Evolutionary conservation across 2,329 filamentous ascomycete species (phyloP).

Genomic region (Trichoderma aggressivum): DNA sequence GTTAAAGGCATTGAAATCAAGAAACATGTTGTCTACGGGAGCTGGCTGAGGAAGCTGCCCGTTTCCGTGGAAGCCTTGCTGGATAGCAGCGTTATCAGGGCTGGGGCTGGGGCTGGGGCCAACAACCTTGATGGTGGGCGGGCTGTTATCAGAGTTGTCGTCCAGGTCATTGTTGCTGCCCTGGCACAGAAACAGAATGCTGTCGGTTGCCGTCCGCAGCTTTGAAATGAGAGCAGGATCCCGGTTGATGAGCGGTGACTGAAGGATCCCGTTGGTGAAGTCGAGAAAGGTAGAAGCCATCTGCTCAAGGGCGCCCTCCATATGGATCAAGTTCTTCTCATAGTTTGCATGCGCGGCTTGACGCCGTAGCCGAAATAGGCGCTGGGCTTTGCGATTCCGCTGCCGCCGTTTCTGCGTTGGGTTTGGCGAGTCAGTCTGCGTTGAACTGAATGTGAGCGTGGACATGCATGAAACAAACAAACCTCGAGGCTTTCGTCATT

Average conservation of each 20-base stretch:
- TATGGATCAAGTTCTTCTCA: slow-evolving; percentile 1
- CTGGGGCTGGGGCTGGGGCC: not conserved
- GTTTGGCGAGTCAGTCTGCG: not conserved
- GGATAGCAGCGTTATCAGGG: not conserved
- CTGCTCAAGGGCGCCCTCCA: slow-evolving; percentile 8
- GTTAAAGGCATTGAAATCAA: not conserved
- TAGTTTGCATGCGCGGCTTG: slow-evolving; percentile 5
- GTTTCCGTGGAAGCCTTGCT: not conserved
- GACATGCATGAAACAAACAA: not conserved
- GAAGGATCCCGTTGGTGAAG: slow-evolving; percentile 2
- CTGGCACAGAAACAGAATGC: slow-evolving; percentile 6
- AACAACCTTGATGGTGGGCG: not conserved
- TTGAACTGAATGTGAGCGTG: no score
- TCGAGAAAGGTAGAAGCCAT: slow-evolving; percentile 2
- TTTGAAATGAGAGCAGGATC: slow-evolving; percentile 1
- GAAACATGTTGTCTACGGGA: not conserved
- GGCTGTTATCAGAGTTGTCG: not conserved
- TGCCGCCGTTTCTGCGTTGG: slow-evolving; percentile 4
- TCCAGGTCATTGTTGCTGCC: not conserved
- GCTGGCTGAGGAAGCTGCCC: not conserved
- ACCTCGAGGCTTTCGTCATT: slow-evolving; percentile 6
- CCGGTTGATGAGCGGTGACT: not conserved
- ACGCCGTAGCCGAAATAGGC: slow-evolving; percentile 1
- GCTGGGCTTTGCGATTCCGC: slow-evolving; percentile 11
- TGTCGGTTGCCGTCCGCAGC: slow-evolving; percentile 5